phyloP scores from a whole-genome alignment of 306 rosid genomes.

The Quercus robur region DNA sequence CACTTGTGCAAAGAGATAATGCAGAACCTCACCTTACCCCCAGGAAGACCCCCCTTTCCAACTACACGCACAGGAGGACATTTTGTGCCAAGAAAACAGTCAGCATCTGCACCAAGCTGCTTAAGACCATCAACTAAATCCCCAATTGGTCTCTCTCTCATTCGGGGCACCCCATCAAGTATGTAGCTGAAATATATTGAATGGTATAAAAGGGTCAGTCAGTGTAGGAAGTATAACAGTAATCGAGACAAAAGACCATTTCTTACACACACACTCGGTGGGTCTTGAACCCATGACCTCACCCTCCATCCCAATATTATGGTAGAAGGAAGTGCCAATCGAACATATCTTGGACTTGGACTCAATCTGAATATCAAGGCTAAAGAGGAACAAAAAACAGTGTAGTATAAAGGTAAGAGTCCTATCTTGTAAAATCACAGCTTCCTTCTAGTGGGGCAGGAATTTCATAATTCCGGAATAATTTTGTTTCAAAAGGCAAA shows the following conservation, averaged over 20 bases:
- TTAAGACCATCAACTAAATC: conserved; percentile 91
- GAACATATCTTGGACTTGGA: too few species aligned
- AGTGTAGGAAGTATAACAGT: conserved; percentile 3
- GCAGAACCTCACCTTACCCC: conserved; percentile 71
- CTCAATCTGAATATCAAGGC: too few species aligned
- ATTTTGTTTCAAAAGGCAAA: too few species aligned
- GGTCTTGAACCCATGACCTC: too few species aligned
- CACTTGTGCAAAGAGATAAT: not conserved
- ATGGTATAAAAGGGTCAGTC: conserved; percentile 7
- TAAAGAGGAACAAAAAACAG: not conserved
- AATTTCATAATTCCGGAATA: not conserved
- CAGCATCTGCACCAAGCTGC: conserved; percentile 96
- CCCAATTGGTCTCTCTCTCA: conserved; percentile 99
- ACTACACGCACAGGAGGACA: conserved; percentile 92
- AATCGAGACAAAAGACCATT: not conserved
- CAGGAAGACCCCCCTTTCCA: conserved; percentile 98
- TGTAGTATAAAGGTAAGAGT: not conserved
- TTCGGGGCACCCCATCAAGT: conserved; percentile 97
- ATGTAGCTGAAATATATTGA: conserved; percentile 58
- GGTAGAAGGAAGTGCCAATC: too few species aligned
- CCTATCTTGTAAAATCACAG: not conserved
- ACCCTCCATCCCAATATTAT: too few species aligned
- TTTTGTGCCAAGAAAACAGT: conserved; percentile 88
- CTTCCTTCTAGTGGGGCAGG: not conserved
- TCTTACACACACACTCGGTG: too few species aligned